Conservation (phyloP, 192 early-diverging fungal species). For the Fimicolochytrium jonesii region DNA sequence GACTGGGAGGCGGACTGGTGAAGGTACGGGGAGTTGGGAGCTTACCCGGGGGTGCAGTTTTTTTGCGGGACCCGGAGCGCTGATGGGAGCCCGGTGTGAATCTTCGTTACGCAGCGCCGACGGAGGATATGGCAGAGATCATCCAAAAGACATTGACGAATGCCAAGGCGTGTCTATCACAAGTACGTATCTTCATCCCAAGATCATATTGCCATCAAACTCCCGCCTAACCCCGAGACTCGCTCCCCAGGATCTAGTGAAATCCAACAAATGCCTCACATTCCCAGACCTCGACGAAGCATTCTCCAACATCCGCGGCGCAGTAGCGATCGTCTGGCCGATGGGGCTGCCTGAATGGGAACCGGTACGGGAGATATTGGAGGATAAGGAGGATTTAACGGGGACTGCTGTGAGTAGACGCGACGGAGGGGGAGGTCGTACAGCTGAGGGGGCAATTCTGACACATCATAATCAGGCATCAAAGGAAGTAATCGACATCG, state of each 20-base stretch:
- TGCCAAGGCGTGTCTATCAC: constrained; percentile 29
- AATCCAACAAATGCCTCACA: constrained; percentile 30
- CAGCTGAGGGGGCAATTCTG: too few species aligned
- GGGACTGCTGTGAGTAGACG: constrained; percentile 39
- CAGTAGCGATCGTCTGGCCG: constrained; percentile 52
- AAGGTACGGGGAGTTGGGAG: constrained; percentile 33
- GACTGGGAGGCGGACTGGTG: constrained; percentile 50
- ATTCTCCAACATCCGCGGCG: constrained; percentile 39
- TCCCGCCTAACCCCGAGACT: too few species aligned
- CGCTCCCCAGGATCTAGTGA: constrained; percentile 44
- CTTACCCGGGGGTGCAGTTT: background rate
- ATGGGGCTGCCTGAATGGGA: constrained; percentile 55
- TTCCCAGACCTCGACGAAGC: constrained; percentile 32
- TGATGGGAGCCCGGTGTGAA: too few species aligned
- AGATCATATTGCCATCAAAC: too few species aligned
- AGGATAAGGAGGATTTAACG: constrained; percentile 51
- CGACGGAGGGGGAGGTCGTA: too few species aligned
- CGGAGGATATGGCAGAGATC: constrained; percentile 32
- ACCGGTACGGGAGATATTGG: constrained; percentile 43
- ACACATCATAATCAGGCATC: too few species aligned
- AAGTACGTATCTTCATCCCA: too few species aligned
- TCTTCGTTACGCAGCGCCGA: constrained; percentile 32
- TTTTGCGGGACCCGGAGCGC: background rate
- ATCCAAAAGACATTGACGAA: constrained; percentile 39
- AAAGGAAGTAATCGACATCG: constrained; percentile 38